phyloP scores from a whole-genome alignment of 1,284 basidiomycete genomes.

The Austroboletus novae-zelandiae region DNA sequence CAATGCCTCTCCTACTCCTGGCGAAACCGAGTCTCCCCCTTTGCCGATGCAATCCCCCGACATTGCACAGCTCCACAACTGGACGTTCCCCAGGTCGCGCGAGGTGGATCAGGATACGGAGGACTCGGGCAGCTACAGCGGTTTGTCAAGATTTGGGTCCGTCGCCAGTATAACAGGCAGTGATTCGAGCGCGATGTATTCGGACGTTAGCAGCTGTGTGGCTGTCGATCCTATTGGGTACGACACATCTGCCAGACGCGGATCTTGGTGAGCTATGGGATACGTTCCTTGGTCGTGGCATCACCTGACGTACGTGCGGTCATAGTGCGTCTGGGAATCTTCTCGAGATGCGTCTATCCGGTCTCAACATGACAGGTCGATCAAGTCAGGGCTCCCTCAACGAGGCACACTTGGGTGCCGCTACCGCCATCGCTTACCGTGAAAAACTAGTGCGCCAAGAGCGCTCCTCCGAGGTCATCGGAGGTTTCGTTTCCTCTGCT shows the following conservation, averaged over 20 bases:
- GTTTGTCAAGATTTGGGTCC: constrained; percentile 55
- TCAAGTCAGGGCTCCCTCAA: constrained; percentile 31
- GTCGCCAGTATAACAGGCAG: constrained; percentile 57
- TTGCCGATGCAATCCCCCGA: constrained; percentile 21
- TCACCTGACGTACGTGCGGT: constrained; percentile 21
- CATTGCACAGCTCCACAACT: constrained; percentile 25
- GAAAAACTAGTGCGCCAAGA: constrained; percentile 21
- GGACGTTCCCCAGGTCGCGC: constrained; percentile 29
- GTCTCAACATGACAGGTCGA: constrained; percentile 43
- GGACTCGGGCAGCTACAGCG: constrained; percentile 45
- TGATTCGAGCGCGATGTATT: constrained; percentile 56
- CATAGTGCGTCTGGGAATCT: constrained; percentile 36
- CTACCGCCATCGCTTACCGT: constrained; percentile 24
- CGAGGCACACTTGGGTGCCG: constrained; percentile 24
- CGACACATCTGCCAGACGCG: constrained; percentile 38
- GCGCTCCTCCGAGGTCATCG: constrained; percentile 15
- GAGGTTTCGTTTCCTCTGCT: constrained; percentile 36
- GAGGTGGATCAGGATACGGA: constrained; percentile 50
- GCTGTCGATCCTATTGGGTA: constrained; percentile 33
- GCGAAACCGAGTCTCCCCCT: constrained; percentile 49
- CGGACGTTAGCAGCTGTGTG: constrained; percentile 46
- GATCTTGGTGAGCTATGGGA: constrained; percentile 45
- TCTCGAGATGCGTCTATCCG: constrained; percentile 45
- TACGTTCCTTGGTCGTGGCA: constrained; percentile 6
- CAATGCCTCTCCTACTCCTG: constrained; percentile 42